These are phyloP conservation scores for Ceriops zippeliana DNA, from an alignment of 345 rosid species.

Conservation along the genomic window DNA sequence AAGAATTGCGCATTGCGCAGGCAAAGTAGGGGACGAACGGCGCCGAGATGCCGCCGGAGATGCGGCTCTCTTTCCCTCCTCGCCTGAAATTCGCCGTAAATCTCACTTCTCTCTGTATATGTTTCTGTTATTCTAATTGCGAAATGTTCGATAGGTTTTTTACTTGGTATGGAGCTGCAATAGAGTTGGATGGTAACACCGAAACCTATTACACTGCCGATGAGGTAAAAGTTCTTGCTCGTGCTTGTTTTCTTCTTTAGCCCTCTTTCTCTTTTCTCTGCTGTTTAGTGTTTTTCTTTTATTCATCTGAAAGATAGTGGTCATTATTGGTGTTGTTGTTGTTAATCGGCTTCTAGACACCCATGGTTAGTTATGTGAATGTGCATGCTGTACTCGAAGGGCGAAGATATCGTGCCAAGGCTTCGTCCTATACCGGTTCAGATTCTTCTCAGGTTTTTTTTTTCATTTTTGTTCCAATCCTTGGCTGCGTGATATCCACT, in stretches of 20 bases:
- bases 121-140: not conserved
- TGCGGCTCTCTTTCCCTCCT: conserved; percentile 85
- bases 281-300: not conserved
- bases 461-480: not conserved
- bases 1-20: no score
- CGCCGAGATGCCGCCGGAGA: conserved; percentile 77
- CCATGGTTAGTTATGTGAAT: conserved; percentile 87
- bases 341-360: conserved; percentile 50
- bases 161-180: conserved; percentile 91
- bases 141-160: conserved; percentile 54
- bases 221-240: conserved; percentile 47
- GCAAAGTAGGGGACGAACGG: conserved; percentile 62
- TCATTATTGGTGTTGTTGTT: not conserved
- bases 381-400: conserved; percentile 78
- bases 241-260: not conserved
- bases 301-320: not conserved
- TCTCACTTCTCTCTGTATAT: not conserved
- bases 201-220: conserved; percentile 94
- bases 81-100: conserved; percentile 78
- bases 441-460: conserved; percentile 43
- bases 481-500: not conserved
- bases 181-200: conserved; percentile 79
- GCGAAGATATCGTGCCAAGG: conserved; percentile 64
- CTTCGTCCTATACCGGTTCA: conserved; percentile 46
- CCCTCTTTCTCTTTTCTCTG: not conserved